These are phyloP conservation scores for Monosporascus sp. DNA, from an alignment of 2,329 filamentous ascomycete genomes.

Conservation along the genomic window DNA sequence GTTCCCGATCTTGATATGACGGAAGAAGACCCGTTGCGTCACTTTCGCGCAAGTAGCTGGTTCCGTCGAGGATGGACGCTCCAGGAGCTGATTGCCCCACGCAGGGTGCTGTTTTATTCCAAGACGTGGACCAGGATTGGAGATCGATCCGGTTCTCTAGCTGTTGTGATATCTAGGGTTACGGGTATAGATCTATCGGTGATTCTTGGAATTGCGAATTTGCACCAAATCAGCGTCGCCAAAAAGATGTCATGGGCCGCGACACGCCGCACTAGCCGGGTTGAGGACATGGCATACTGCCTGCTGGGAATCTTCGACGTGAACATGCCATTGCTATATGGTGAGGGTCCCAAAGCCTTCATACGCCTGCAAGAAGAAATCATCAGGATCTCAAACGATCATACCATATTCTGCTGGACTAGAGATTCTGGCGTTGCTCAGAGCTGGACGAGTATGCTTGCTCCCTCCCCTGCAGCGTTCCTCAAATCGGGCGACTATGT, in stretches of 20 bases:
- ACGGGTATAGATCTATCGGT: constrained; percentile 5
- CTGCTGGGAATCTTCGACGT: constrained; percentile 23
- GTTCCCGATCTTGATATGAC: neutral
- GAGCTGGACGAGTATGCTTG: constrained; percentile 7
- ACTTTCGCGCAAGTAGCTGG: constrained; percentile 9
- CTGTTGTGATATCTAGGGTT: neutral
- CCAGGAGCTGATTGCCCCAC: constrained; percentile 13
- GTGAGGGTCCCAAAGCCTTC: constrained; percentile 19
- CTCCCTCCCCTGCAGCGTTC: constrained; percentile 8
- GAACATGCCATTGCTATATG: constrained; percentile 24
- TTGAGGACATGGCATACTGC: constrained; percentile 21
- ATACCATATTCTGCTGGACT: constrained; percentile 22
- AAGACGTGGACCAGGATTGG: constrained; percentile 12
- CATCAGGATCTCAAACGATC: constrained; percentile 16
- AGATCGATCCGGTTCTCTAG: neutral
- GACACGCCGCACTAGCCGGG: constrained; percentile 11
- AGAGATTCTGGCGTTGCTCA: neutral
- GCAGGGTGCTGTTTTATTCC: constrained; percentile 12
- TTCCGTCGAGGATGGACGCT: constrained; percentile 17
- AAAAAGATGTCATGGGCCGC: constrained; percentile 24
- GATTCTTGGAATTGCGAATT: neutral
- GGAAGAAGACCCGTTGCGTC: neutral
- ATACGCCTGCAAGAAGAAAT: constrained; percentile 19
- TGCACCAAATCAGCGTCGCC: constrained; percentile 11
- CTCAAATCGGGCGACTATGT: constrained; percentile 8